phyloP scores from a whole-genome alignment of 805 yeast species.

The Myxozyma mucilagina region DNA sequence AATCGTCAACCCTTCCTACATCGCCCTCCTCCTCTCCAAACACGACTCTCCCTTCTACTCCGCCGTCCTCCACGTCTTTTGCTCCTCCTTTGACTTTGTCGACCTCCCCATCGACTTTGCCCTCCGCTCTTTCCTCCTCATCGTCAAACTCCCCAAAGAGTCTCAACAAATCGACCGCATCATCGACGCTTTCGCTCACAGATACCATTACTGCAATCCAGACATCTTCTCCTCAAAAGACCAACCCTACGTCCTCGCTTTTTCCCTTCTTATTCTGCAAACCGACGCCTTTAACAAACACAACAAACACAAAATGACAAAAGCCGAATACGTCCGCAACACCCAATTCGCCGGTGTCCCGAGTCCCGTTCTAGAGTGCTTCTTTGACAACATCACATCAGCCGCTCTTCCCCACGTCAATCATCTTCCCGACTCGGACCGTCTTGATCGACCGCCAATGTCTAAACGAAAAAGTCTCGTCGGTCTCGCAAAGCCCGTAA shows the following conservation, averaged over 20 bases:
- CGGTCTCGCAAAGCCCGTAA: conserved; percentile 38
- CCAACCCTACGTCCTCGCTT: conserved; percentile 61
- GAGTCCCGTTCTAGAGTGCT: conserved; percentile 48
- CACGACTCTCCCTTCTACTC: conserved; percentile 38
- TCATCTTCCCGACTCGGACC: conserved; percentile 35
- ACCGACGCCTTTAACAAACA: conserved; percentile 71
- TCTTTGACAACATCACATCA: conserved; percentile 65
- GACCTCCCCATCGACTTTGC: conserved; percentile 66
- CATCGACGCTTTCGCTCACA: conserved; percentile 55
- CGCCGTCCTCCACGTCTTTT: conserved; percentile 38
- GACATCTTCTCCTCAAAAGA: conserved; percentile 44
- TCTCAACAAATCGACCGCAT: conserved; percentile 76
- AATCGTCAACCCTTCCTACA: conserved; percentile 14
- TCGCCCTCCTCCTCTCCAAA: conserved; percentile 39
- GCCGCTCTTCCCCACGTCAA: conserved; percentile 55
- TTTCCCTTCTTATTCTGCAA: conserved; percentile 68
- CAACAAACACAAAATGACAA: conserved; percentile 67
- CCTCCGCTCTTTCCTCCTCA: conserved; percentile 57
- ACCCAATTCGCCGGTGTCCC: conserved; percentile 42
- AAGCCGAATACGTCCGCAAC: conserved; percentile 58
- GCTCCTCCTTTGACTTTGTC: conserved; percentile 50
- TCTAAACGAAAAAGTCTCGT: conserved; percentile 41
- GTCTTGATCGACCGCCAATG: conserved; percentile 7
- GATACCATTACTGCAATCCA: conserved; percentile 51
- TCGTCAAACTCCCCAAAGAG: conserved; percentile 65